These are phyloP conservation scores for Carex sylvatica DNA, from an alignment of 202 grass and related monocot species.

Conservation along the genomic window DNA sequence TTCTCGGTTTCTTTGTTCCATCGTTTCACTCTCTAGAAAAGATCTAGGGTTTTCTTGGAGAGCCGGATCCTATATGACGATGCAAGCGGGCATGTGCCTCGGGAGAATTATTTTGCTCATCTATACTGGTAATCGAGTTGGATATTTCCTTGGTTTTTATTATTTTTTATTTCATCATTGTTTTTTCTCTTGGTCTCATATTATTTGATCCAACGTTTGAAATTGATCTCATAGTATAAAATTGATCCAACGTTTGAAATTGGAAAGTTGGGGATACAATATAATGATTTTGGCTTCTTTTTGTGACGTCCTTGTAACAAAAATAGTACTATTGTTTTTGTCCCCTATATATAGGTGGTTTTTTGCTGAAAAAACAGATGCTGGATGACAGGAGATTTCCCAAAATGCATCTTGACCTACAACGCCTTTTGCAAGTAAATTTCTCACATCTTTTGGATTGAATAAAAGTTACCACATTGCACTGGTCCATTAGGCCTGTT, in stretches of 20 bases:
- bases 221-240: too few species aligned
- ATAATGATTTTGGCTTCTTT: neutral
- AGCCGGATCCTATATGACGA: conserved; percentile 46
- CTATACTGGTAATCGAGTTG: conserved; percentile 42
- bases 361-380: conserved; percentile 77
- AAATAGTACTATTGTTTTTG: neutral
- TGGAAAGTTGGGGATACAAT: neutral
- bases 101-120: conserved; percentile 50
- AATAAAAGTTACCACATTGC: neutral
- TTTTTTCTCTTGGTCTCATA: too few species aligned
- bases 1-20: neutral
- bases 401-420: conserved; percentile 95
- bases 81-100: conserved; percentile 65
- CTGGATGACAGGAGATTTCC: conserved; percentile 91
- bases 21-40: neutral
- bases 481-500: neutral
- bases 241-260: neutral
- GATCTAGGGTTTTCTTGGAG: conserved; percentile 45
- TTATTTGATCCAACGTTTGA: too few species aligned
- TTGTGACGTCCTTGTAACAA: neutral
- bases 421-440: conserved; percentile 82
- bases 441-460: neutral
- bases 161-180: neutral
- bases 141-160: neutral
- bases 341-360: conserved; percentile 58